Evolutionary conservation across 192 early-diverging fungal genomes (phyloP).

Genomic region (Umbelopsis sp.): DNA sequence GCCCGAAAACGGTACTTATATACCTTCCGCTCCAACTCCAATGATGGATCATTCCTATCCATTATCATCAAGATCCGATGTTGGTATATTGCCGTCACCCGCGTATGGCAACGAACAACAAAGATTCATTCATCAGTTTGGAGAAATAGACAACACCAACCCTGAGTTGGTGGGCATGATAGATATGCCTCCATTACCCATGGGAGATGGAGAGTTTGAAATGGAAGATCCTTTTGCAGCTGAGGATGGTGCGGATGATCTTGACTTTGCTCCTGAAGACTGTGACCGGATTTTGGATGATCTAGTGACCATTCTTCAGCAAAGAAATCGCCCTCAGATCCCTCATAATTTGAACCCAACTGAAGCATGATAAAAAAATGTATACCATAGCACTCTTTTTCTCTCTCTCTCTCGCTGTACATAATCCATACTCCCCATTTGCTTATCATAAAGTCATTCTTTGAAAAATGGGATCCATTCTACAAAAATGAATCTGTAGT

Average conservation of each 20-base stretch:
- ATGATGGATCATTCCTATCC: not conserved
- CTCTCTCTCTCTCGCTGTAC: not conserved
- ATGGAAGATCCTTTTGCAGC: constrained; percentile 24
- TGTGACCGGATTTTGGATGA: constrained; percentile 37
- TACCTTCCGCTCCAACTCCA: not conserved
- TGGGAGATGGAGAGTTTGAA: constrained; percentile 29
- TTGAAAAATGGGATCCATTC: not conserved
- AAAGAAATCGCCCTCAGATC: constrained; percentile 37
- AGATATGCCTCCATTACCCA: constrained; percentile 30
- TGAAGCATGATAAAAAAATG: not conserved
- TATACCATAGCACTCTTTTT: not conserved
- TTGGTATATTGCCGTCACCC: not conserved
- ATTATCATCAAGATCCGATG: not conserved
- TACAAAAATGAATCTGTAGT: not conserved
- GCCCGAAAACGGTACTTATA: not conserved
- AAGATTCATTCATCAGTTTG: not conserved
- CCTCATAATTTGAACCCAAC: constrained; percentile 14
- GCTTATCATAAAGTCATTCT: not conserved
- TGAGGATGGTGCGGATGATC: constrained; percentile 10
- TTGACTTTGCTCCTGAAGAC: constrained; percentile 26
- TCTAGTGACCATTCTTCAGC: constrained; percentile 36
- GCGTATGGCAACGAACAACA: not conserved
- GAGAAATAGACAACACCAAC: constrained; percentile 5
- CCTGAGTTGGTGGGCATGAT: not conserved
- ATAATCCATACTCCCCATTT: not conserved